Percentiles rank a stretch among this genome's conserved stretches.
Conservation (phyloP, 2,329 filamentous ascomycete genomes). For the Didymella pinodella region DNA sequence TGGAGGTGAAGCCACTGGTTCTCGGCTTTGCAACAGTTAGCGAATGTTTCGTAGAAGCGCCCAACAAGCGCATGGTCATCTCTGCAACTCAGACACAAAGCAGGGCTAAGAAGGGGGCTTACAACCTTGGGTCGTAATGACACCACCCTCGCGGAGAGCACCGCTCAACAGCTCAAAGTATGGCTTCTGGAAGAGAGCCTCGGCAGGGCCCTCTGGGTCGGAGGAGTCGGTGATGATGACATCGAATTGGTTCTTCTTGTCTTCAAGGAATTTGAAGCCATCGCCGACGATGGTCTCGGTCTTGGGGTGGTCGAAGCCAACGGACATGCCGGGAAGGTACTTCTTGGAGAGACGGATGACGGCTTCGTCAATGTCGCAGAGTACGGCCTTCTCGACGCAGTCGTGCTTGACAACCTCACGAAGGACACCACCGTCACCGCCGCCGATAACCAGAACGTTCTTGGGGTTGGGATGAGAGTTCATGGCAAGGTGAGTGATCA, state of each 20-base stretch:
- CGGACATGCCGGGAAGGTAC: conserved; percentile 93
- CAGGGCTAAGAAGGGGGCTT: conserved; percentile 69
- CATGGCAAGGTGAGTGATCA: conserved; percentile 99
- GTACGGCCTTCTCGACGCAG: conserved; percentile 90
- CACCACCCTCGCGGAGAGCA: conserved; percentile 91
- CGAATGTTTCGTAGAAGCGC: conserved; percentile 26
- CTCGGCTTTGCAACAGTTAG: conserved; percentile 71
- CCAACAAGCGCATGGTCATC: conserved; percentile 25
- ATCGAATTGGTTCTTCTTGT: conserved; percentile 97
- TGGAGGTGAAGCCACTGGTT: conserved; percentile 99
- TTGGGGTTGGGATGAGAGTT: conserved; percentile 98
- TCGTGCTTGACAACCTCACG: conserved; percentile 99
- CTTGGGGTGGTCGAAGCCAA: conserved; percentile 93
- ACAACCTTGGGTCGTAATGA: conserved; percentile 99
- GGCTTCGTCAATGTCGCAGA: conserved; percentile 99
- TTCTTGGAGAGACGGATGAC: conserved; percentile 98
- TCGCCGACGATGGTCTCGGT: conserved; percentile 92
- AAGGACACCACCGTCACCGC: conserved; percentile 95
- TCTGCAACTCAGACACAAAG: conserved; percentile 26
- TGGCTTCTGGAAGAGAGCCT: conserved; percentile 96
- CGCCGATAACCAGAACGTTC: conserved; percentile 97
- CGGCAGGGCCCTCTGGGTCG: conserved; percentile 94
- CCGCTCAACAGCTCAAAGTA: conserved; percentile 95
- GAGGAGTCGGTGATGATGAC: conserved; percentile 99
- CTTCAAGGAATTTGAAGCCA: conserved; percentile 97